These are phyloP conservation scores for Metrosideros polymorpha DNA, from an alignment of 441 rosid species.

Conservation along the genomic window DNA sequence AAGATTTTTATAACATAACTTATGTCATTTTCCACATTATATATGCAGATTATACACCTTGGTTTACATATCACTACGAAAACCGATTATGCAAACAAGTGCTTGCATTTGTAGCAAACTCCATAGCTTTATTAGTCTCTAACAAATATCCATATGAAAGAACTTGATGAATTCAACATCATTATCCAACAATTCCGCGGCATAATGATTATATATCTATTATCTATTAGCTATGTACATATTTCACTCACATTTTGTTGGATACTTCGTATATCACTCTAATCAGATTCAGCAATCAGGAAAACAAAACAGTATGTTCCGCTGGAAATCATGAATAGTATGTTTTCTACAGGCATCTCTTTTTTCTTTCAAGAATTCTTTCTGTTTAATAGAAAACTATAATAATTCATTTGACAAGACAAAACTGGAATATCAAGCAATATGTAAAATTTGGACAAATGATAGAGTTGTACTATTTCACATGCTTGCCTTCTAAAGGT, in stretches of 20 bases:
- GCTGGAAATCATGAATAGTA: too few relatives aligned
- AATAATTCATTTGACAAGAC: neutral
- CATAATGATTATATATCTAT: neutral
- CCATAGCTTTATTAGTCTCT: neutral
- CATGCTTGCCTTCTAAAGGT: neutral
- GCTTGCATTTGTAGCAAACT: neutral
- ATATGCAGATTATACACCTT: neutral
- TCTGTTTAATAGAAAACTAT: neutral
- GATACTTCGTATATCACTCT: neutral
- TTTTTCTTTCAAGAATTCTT: too few relatives aligned
- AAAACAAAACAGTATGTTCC: neutral
- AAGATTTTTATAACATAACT: neutral
- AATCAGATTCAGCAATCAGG: neutral
- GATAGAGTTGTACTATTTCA: too few relatives aligned
- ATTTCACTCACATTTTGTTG: neutral
- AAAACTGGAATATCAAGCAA: neutral
- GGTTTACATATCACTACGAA: neutral
- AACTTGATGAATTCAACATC: neutral
- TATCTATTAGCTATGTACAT: accelerated
- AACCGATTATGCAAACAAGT: neutral
- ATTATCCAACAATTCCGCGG: neutral
- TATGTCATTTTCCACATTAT: neutral
- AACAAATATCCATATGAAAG: accelerated
- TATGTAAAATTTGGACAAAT: accelerated
- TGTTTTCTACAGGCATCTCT: neutral